These are phyloP conservation scores for Apiospora sp. DNA, from an alignment of 2,329 filamentous ascomycete species.

Conservation along the genomic window DNA sequence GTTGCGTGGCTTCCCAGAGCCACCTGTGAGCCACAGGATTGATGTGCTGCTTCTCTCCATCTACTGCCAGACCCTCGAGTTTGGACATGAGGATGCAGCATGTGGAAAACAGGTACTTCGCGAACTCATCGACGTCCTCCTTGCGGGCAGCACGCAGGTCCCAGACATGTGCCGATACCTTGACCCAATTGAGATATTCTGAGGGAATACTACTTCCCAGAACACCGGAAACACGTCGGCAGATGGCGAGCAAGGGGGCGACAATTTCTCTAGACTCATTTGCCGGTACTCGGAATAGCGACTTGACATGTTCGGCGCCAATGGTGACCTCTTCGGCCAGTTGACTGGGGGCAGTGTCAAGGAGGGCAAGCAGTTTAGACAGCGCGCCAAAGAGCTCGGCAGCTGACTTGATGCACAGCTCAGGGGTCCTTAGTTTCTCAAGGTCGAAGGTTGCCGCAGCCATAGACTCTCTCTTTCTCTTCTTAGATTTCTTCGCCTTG, in stretches of 20 bases:
- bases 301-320: slow-evolving; percentile 65
- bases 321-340: slow-evolving; percentile 55
- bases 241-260: slow-evolving; percentile 55
- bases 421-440: slow-evolving; percentile 47
- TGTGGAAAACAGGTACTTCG: slow-evolving; percentile 53
- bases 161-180: slow-evolving; percentile 57
- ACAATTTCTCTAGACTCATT: slow-evolving; percentile 55
- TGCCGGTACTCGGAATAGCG: slow-evolving; percentile 60
- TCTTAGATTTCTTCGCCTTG: slow-evolving; percentile 40
- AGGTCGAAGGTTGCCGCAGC: slow-evolving; percentile 48
- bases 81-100: slow-evolving; percentile 50
- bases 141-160: slow-evolving; percentile 60
- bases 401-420: slow-evolving; percentile 55
- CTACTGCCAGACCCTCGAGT: slow-evolving; percentile 43
- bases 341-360: slow-evolving; percentile 45
- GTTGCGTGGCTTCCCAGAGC: slow-evolving; percentile 55
- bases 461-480: slow-evolving; percentile 59
- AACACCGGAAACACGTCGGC: slow-evolving; percentile 48
- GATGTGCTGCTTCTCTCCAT: slow-evolving; percentile 25
- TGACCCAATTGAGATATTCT: slow-evolving; percentile 56
- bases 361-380: slow-evolving; percentile 53
- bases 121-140: slow-evolving; percentile 57
- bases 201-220: slow-evolving; percentile 43
- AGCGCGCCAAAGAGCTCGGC: slow-evolving; percentile 58
- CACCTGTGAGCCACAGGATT: slow-evolving; percentile 47